Percentiles rank a stretch among this genome's conserved stretches.
Conservation (phyloP, 306 rosid species). For the Gynostemma pentaphyllum region DNA sequence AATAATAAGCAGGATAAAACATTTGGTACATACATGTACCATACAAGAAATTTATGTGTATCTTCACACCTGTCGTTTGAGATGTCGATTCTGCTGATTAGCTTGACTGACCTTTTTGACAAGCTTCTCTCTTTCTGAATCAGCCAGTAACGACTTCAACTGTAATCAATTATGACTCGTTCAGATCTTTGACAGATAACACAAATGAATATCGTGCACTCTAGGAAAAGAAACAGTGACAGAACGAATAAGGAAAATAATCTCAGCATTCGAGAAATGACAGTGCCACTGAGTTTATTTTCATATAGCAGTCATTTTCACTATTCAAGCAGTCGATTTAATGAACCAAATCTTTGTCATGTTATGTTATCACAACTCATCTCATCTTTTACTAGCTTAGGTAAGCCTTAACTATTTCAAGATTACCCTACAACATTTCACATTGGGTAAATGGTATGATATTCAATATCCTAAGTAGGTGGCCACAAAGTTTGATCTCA, state of each 20-base stretch:
- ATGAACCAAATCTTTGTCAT: background rate
- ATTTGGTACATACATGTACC: background rate
- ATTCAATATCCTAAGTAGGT: background rate
- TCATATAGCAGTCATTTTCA: background rate
- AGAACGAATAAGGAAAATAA: background rate
- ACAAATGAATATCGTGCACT: background rate
- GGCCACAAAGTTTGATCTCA: background rate
- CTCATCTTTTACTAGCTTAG: background rate
- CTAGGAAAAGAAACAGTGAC: background rate
- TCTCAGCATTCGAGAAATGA: background rate
- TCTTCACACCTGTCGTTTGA: slow-evolving; percentile 76
- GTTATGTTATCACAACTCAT: background rate
- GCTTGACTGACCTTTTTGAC: slow-evolving; percentile 81
- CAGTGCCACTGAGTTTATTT: background rate
- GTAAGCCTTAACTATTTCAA: background rate
- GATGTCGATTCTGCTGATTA: slow-evolving; percentile 79
- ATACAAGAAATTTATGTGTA: background rate
- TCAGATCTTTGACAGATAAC: background rate
- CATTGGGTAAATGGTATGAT: background rate
- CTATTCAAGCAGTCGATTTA: background rate
- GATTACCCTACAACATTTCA: background rate
- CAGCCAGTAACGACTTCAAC: slow-evolving; percentile 56
- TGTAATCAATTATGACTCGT: slow-evolving; percentile 17
- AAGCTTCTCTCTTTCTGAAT: slow-evolving; percentile 56
- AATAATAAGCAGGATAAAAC: background rate